phyloP scores from a whole-genome alignment of 164 flowering plant genomes.

The Magnolia sinica region DNA sequence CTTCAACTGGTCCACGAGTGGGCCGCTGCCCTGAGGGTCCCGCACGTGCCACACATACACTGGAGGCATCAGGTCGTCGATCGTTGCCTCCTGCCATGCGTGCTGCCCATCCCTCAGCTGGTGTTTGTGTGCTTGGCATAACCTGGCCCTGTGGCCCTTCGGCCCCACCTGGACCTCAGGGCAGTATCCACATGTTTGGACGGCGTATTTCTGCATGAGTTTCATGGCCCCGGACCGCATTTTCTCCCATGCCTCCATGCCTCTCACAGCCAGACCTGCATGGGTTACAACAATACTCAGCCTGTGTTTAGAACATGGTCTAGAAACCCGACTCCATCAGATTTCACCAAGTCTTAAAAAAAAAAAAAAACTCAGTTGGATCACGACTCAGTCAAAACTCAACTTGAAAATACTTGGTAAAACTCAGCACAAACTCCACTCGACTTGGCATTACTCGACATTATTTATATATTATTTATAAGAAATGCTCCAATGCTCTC shows the following conservation, averaged over 20 bases:
- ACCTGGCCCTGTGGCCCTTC: constrained; percentile 50
- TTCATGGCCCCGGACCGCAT: constrained; percentile 38
- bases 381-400: not conserved
- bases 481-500: no score
- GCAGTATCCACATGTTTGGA: constrained; percentile 57
- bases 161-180: constrained; percentile 61
- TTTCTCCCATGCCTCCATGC: constrained; percentile 54
- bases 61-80: constrained; percentile 55
- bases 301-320: not conserved
- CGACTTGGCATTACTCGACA: no score
- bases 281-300: no score
- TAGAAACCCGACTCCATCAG: not conserved
- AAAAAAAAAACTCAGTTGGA: not conserved
- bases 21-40: constrained; percentile 14
- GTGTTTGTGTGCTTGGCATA: constrained; percentile 53
- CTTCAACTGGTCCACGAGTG: constrained; percentile 34
- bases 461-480: no score
- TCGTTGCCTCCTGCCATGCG: constrained; percentile 58
- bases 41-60: constrained; percentile 54
- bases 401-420: no score
- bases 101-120: constrained; percentile 64
- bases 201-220: constrained; percentile 49
- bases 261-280: constrained; percentile 45
- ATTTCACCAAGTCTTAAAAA: not conserved
- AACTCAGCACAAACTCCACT: no score